Evolutionary conservation across 2,329 filamentous ascomycete species (phyloP).

Genomic region (Raffaelea arxii): DNA sequence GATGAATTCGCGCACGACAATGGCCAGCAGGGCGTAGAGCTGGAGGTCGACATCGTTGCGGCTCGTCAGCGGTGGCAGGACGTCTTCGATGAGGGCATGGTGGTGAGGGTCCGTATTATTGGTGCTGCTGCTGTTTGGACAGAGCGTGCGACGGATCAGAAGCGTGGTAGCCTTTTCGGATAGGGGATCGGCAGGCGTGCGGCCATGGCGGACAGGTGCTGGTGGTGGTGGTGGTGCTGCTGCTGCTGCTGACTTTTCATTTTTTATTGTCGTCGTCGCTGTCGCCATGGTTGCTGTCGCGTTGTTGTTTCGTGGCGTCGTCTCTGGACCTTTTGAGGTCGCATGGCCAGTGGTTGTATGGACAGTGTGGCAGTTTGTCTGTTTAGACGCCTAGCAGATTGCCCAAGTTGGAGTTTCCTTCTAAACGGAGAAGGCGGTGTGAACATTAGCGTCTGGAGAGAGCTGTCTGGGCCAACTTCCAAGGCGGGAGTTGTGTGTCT

Average conservation of each 20-base stretch:
- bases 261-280: too few species aligned
- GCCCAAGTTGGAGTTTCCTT: too few species aligned
- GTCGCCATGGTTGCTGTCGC: slow-evolving; percentile 13
- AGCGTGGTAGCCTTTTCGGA: slow-evolving; percentile 71
- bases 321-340: too few species aligned
- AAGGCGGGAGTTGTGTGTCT: too few species aligned
- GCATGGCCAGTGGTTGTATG: too few species aligned
- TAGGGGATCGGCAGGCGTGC: slow-evolving; percentile 38
- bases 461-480: too few species aligned
- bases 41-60: slow-evolving; percentile 90
- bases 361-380: too few species aligned
- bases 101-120: not conserved
- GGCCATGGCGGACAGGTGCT: slow-evolving; percentile 12
- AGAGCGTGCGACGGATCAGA: slow-evolving; percentile 76
- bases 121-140: slow-evolving; percentile 31
- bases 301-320: not conserved
- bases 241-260: too few species aligned
- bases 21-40: slow-evolving; percentile 83
- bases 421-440: too few species aligned
- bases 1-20: slow-evolving; percentile 83
- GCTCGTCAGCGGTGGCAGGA: slow-evolving; percentile 85
- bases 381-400: too few species aligned
- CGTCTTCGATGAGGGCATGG: slow-evolving; percentile 37
- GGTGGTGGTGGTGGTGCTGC: not conserved
- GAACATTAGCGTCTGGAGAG: too few species aligned